Evolutionary conservation across 768 basidiomycete species (phyloP).

Genomic region (Xerocomus potaroensis): DNA sequence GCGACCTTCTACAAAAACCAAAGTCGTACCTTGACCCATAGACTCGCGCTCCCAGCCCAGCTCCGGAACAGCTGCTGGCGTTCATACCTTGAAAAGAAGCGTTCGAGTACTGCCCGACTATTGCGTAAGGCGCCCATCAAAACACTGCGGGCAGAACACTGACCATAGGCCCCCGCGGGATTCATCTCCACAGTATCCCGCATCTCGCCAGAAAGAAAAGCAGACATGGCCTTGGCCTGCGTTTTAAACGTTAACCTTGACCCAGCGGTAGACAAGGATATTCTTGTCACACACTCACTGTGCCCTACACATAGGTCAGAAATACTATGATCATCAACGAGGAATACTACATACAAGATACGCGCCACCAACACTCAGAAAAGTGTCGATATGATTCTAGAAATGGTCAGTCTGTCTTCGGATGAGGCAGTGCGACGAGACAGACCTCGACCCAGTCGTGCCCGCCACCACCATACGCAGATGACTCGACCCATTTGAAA

Average conservation of each 20-base stretch:
- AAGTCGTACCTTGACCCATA: conserved; percentile 87
- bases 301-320: conserved; percentile 47
- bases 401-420: neutral
- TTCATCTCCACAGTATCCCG: conserved; percentile 86
- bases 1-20: neutral
- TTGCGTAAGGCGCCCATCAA: neutral
- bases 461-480: conserved; percentile 76
- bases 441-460: conserved; percentile 85
- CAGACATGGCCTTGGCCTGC: conserved; percentile 90
- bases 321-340: neutral
- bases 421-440: neutral
- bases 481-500: conserved; percentile 96
- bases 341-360: conserved; percentile 55
- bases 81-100: conserved; percentile 89
- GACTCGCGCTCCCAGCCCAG: conserved; percentile 91
- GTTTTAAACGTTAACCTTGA: neutral
- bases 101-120: conserved; percentile 56
- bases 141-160: conserved; percentile 4
- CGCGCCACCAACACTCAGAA: conserved; percentile 82
- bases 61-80: conserved; percentile 85
- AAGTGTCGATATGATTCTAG: conserved; percentile 80
- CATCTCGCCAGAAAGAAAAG: conserved; percentile 95
- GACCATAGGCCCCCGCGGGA: conserved; percentile 75
- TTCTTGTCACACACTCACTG: conserved; percentile 44
- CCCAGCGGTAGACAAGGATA: neutral